Evolutionary conservation across 1,139 yeast species (phyloP).

Genomic region (Candida sp.): DNA sequence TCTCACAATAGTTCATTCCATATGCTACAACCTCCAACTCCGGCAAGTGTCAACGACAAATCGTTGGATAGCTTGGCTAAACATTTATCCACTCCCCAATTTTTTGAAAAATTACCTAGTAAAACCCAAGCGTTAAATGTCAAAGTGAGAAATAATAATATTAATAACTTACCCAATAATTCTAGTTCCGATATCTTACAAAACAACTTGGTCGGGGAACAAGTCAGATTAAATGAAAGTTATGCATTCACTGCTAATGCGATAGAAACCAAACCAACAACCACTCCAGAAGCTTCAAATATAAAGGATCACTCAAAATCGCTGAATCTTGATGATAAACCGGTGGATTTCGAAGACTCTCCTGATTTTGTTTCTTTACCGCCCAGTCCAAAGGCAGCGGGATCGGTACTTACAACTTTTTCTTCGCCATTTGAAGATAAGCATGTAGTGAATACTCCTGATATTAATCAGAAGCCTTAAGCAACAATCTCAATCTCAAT

Average conservation of each 20-base stretch:
- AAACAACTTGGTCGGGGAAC: constrained; percentile 15
- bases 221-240: constrained; percentile 32
- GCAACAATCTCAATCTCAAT: too few species aligned
- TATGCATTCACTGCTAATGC: constrained; percentile 23
- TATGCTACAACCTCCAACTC: constrained; percentile 3
- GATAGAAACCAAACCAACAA: constrained; percentile 3
- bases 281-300: neutral
- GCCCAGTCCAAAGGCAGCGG: neutral
- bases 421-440: neutral
- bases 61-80: constrained; percentile 41
- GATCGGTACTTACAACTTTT: neutral
- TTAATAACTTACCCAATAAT: constrained; percentile 7
- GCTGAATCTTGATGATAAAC: neutral
- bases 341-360: neutral
- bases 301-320: neutral
- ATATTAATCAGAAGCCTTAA: too few species aligned
- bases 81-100: constrained; percentile 32
- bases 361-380: neutral
- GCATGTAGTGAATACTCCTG: too few species aligned
- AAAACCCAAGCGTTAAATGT: constrained; percentile 23
- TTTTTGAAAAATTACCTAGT: constrained; percentile 39
- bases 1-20: neutral
- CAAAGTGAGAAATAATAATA: constrained; percentile 8
- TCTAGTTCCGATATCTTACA: constrained; percentile 20
- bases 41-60: constrained; percentile 6